Percentiles rank a stretch among this genome's conserved stretches.
Conservation (phyloP, 768 basidiomycete species). For the Xerocomellus dryophilus region DNA sequence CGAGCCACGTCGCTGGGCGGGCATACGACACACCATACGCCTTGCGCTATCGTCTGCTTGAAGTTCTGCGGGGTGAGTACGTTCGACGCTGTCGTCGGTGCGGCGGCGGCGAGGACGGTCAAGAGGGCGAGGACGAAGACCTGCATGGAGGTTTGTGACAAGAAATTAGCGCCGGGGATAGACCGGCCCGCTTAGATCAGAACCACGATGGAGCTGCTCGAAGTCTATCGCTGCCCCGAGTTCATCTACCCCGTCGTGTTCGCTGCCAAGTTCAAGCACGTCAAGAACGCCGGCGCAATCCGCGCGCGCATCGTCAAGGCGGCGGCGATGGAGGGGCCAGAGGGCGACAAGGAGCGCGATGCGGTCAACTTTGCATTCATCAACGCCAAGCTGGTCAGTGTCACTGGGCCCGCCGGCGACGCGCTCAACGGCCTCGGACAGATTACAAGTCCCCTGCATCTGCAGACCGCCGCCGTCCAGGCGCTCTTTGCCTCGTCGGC, state of each 20-base stretch:
- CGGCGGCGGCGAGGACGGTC: constrained; percentile 31
- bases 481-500: constrained; percentile 69
- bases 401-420: not conserved
- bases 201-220: constrained; percentile 40
- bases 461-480: constrained; percentile 82
- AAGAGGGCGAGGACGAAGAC: constrained; percentile 32
- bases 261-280: constrained; percentile 62
- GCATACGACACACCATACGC: constrained; percentile 51
- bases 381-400: constrained; percentile 74
- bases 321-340: constrained; percentile 51
- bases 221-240: constrained; percentile 54
- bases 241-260: constrained; percentile 48
- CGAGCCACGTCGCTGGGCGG: rapidly evolving
- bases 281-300: constrained; percentile 61
- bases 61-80: constrained; percentile 62
- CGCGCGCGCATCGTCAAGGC: constrained; percentile 70
- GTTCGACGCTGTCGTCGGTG: constrained; percentile 32
- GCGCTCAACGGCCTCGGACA: constrained; percentile 31
- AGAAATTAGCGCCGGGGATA: not conserved
- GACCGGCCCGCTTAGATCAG: constrained; percentile 2
- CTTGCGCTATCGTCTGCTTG: constrained; percentile 45
- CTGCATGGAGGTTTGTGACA: not conserved
- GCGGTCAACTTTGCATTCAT: constrained; percentile 91
- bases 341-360: constrained; percentile 66
- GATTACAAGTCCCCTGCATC: constrained; percentile 79